phyloP scores from a whole-genome alignment of 1,139 yeast species.

The Nakaseomyces sp. region DNA sequence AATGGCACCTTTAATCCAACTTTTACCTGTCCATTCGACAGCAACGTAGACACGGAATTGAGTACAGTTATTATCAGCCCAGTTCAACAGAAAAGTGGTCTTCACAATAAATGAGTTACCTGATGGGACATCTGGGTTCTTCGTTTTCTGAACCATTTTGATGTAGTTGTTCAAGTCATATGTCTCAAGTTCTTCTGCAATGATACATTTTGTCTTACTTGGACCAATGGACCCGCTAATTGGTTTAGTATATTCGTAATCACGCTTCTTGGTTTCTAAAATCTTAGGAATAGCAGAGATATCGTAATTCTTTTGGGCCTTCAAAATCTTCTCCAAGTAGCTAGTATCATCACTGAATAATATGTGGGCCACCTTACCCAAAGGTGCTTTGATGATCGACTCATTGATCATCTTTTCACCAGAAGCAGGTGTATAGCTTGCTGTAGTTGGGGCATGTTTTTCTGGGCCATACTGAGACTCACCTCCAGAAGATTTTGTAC shows the following conservation, averaged over 20 bases:
- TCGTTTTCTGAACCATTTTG: conserved; percentile 57
- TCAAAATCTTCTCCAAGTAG: conserved; percentile 42
- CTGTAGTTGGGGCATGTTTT: conserved; percentile 47
- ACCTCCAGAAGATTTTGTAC: conserved; percentile 7
- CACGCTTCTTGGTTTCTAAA: conserved; percentile 39
- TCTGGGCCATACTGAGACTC: conserved; percentile 30
- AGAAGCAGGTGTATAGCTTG: conserved; percentile 42
- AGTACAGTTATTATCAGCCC: conserved; percentile 72
- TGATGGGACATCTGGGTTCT: conserved; percentile 92
- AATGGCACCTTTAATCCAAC: conserved; percentile 43
- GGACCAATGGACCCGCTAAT: conserved; percentile 83
- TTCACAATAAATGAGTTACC: conserved; percentile 72
- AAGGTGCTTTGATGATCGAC: conserved; percentile 60
- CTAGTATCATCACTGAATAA: conserved; percentile 66
- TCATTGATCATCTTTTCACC: conserved; percentile 60
- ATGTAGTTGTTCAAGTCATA: conserved; percentile 51
- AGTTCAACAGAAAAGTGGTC: conserved; percentile 47
- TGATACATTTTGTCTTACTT: conserved; percentile 74
- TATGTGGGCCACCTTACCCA: conserved; percentile 62
- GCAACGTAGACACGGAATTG: conserved; percentile 52
- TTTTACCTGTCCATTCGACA: conserved; percentile 66
- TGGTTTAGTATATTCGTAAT: conserved; percentile 70
- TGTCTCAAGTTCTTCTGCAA: conserved; percentile 58
- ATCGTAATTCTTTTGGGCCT: conserved; percentile 65
- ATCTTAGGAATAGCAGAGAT: conserved; percentile 49